These are phyloP conservation scores for Trypanosoma congolense DNA, from an alignment of 208 protist genomes.

Conservation along the genomic window DNA sequence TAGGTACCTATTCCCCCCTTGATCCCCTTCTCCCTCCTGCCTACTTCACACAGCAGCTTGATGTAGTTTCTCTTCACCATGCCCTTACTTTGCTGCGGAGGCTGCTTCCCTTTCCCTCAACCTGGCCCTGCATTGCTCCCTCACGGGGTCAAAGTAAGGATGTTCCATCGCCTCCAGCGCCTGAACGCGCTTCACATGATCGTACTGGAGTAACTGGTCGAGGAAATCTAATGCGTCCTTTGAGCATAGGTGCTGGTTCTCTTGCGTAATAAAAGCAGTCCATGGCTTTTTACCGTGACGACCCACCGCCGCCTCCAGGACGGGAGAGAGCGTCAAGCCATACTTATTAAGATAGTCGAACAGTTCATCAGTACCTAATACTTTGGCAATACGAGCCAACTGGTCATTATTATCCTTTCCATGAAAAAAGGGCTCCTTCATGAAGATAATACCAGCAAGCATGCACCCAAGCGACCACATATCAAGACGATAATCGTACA, in stretches of 20 bases:
- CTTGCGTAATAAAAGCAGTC: slow-evolving; percentile 87
- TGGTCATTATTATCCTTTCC: slow-evolving; percentile 99
- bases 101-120: slow-evolving; percentile 3
- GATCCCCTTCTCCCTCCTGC: background rate
- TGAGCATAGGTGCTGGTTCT: slow-evolving; percentile 96
- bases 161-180: slow-evolving; percentile 98
- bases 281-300: slow-evolving; percentile 91
- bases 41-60: background rate
- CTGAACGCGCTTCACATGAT: slow-evolving; percentile 96
- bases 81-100: no score
- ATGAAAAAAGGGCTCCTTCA: slow-evolving; percentile 99
- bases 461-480: slow-evolving; percentile 99
- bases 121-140: slow-evolving; percentile 30
- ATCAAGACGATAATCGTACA: slow-evolving; percentile 99
- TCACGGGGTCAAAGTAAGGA: slow-evolving; percentile 96
- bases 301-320: slow-evolving; percentile 87
- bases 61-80: no score
- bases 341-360: slow-evolving; percentile 97
- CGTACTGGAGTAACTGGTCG: slow-evolving; percentile 96
- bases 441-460: slow-evolving; percentile 99
- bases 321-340: slow-evolving; percentile 88
- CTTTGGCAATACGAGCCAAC: slow-evolving; percentile 95
- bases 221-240: slow-evolving; percentile 98
- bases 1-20: no score
- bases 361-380: slow-evolving; percentile 97